phyloP scores from a whole-genome alignment of 106 monocot genomes.

The Dactylorhiza incarnata region DNA sequence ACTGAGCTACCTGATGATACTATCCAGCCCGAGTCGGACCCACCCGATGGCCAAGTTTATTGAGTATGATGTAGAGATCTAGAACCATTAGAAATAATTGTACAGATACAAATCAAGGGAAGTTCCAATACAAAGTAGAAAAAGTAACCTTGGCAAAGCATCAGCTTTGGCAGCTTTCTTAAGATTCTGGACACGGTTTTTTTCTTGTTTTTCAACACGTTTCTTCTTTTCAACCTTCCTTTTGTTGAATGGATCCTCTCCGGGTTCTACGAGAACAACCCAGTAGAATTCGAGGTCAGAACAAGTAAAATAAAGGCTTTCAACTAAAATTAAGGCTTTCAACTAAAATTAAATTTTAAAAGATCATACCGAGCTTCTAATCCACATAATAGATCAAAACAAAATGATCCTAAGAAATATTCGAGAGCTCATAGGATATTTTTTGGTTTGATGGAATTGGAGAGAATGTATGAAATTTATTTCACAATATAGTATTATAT shows the following conservation, averaged over 20 bases:
- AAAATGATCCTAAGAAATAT: not conserved
- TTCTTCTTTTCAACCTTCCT: slow-evolving; percentile 70
- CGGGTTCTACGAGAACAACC: slow-evolving; percentile 49
- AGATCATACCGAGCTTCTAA: not conserved
- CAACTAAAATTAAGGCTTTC: not conserved
- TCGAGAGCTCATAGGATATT: not conserved
- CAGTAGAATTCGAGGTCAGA: not conserved
- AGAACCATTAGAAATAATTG: not conserved
- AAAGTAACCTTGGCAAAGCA: slow-evolving; percentile 74
- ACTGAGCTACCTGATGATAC: too few relatives aligned
- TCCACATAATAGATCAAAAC: not conserved
- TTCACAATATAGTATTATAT: not conserved
- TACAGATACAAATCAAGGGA: not conserved
- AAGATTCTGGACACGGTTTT: slow-evolving; percentile 71
- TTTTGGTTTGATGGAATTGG: not conserved
- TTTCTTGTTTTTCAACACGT: slow-evolving; percentile 77
- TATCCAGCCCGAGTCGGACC: too few relatives aligned
- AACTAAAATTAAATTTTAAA: not conserved
- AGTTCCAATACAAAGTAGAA: not conserved
- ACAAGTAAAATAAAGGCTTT: not conserved
- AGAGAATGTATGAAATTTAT: not conserved
- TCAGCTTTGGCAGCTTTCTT: slow-evolving; percentile 60
- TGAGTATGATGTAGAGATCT: not conserved
- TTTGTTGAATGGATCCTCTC: slow-evolving; percentile 82
- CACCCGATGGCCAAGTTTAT: not conserved